Evolutionary conservation across 2,329 filamentous ascomycete species (phyloP), one percentile per base, ranked within the genome.

Genomic region (Aspergillus ochraceoroseus): DNA sequence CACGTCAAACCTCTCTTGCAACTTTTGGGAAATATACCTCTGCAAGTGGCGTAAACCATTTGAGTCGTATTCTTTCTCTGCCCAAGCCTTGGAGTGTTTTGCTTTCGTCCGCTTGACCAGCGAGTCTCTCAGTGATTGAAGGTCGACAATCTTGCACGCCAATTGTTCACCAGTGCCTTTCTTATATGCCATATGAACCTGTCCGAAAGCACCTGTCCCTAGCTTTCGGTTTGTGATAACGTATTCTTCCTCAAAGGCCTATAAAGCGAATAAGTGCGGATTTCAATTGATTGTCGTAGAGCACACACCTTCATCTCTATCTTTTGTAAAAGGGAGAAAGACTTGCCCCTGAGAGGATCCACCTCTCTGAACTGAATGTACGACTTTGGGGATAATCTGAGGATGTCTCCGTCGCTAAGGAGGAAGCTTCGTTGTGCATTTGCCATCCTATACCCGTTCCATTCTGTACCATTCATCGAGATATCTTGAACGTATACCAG

Each of bases 81-180:
- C 12, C n/a, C n/a, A n/a, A n/a, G 18, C 13, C n/a, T 15, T 7
- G 9, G 11, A 15, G 11, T 18, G 22, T 5, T 8, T 18, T 14
- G 7, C 15, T 7, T 18, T 33, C 38, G 13, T 31, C 25, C 23
- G 39, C 9, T 18, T 33, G 12, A 44, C 9, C 4, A 41, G 9
- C 8, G 23, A 46, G 1, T 47, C 31, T 39, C 48, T 57, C n/a
- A 62, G 20, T 2, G 41, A 54, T 9, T 55, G 52, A 4, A 71
- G 45, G 43, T 68, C 60, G 17, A 71, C 56, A 15, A 72, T 55
- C 43, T 72, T 72, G 55, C 70, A 72, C 3, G 70, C 70, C 19
- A 71, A 43, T 36, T 72, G 70, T 32, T 53, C 52, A 2, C 57
- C 55, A 7, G 45, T 53, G 2, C 39, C 34, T 18, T 51, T 52